Percentiles rank a stretch among this genome's conserved stretches.
phyloP scores from a whole-genome alignment of 495 filamentous ascomycete genomes.

The Lichenothelia convexa region DNA sequence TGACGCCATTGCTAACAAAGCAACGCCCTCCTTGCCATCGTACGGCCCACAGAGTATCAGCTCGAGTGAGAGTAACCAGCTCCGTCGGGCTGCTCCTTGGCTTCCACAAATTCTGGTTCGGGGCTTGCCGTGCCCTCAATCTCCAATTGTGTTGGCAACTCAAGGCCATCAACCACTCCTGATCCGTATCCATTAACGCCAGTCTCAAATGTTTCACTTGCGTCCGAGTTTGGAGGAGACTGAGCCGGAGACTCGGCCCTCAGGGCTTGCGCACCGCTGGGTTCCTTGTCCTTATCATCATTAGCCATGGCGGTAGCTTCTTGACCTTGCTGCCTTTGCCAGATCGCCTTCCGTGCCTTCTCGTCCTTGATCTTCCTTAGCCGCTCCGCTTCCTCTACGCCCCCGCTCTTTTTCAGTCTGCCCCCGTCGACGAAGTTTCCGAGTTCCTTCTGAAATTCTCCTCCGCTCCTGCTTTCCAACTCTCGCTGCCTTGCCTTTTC shows the following conservation, averaged over 20 bases:
- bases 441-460: constrained; percentile 77
- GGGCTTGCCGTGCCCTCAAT: not conserved
- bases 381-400: constrained; percentile 83
- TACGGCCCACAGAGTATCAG: too few relatives aligned
- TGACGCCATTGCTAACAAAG: too few relatives aligned
- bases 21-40: too few relatives aligned
- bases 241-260: too few relatives aligned
- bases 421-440: constrained; percentile 78
- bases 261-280: too few relatives aligned
- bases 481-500: constrained; percentile 80
- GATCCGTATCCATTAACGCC: too few relatives aligned
- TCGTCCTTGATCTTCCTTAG: constrained; percentile 75
- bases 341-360: constrained; percentile 65
- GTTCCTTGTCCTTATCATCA: constrained; percentile 4
- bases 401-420: constrained; percentile 85
- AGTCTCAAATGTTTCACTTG: too few relatives aligned
- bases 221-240: too few relatives aligned
- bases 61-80: too few relatives aligned
- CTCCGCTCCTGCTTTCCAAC: constrained; percentile 55
- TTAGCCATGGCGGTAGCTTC: constrained; percentile 10
- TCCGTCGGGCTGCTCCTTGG: too few relatives aligned
- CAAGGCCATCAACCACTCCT: too few relatives aligned
- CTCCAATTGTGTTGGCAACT: too few relatives aligned
- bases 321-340: constrained; percentile 43
- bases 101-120: not conserved